Percentiles rank a stretch among this genome's conserved stretches.
phyloP scores from a whole-genome alignment of 169 alveolate species.

The Prorocentrum cordatum region DNA sequence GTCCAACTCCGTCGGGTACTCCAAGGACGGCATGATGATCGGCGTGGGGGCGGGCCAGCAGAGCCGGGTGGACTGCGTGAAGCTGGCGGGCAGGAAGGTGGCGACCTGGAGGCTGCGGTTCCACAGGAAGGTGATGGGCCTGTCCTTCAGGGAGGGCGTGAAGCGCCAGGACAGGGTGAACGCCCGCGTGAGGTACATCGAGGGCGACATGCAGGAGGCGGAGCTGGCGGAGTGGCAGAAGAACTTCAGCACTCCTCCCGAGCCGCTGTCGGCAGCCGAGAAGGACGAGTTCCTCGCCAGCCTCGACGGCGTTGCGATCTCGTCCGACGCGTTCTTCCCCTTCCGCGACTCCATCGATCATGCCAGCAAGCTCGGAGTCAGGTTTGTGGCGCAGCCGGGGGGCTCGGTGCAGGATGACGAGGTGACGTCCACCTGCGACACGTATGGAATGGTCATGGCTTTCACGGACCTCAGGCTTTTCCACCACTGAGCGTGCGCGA shows the following conservation, averaged over 20 bases:
- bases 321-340: constrained; percentile 75
- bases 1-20: constrained; percentile 71
- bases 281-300: constrained; percentile 23
- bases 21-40: constrained; percentile 71
- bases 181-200: constrained; percentile 68
- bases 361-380: constrained; percentile 53
- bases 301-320: constrained; percentile 72
- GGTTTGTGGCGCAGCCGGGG: constrained; percentile 55
- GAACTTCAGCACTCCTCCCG: constrained; percentile 52
- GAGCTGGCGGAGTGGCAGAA: constrained; percentile 48
- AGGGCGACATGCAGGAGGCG: constrained; percentile 39
- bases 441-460: constrained; percentile 68
- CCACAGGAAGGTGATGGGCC: constrained; percentile 66
- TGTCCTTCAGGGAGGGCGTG: constrained; percentile 70
- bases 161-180: constrained; percentile 73
- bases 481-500: constrained; percentile 74
- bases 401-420: constrained; percentile 57
- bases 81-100: constrained; percentile 73
- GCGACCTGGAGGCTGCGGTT: constrained; percentile 28
- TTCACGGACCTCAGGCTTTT: constrained; percentile 68
- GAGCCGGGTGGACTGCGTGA: constrained; percentile 73
- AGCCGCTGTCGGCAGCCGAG: constrained; percentile 70
- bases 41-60: constrained; percentile 75
- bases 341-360: constrained; percentile 73
- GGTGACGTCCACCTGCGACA: constrained; percentile 47